Conservation (phyloP, 345 rosid species). For the Zanthoxylum bungeanum region DNA sequence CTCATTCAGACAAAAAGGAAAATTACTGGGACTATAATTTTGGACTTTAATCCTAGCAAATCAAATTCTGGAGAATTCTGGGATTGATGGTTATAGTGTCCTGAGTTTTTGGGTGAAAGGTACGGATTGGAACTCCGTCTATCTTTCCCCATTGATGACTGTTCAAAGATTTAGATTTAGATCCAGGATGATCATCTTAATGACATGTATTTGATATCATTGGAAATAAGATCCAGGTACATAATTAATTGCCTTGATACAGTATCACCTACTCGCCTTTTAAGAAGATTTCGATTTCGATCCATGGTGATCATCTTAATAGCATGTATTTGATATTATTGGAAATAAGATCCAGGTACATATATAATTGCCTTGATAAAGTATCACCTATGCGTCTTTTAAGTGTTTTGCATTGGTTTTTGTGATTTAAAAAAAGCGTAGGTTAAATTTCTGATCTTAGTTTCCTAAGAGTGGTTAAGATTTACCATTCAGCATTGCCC, state of each 20-base stretch:
- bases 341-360: neutral
- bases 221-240: neutral
- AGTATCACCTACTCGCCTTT: too few species aligned
- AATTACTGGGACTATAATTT: neutral
- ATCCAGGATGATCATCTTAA: neutral
- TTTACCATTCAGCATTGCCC: neutral
- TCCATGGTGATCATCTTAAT: neutral
- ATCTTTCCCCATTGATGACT: neutral
- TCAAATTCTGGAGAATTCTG: neutral
- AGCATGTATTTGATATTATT: neutral
- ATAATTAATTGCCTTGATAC: neutral
- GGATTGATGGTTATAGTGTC: neutral
- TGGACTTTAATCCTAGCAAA: neutral
- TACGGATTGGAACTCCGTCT: neutral
- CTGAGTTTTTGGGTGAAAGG: neutral
- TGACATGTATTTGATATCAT: neutral
- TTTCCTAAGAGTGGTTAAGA: neutral
- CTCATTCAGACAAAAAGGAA: neutral
- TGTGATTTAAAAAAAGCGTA: neutral
- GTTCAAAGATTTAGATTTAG: neutral
- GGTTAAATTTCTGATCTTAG: neutral
- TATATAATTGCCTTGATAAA: neutral
- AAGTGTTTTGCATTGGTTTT: neutral
- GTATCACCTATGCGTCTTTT: neutral
- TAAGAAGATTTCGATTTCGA: neutral